Evolutionary conservation across 257 asterid genomes (phyloP).

Genomic region (Fraxinus quadrangulata): DNA sequence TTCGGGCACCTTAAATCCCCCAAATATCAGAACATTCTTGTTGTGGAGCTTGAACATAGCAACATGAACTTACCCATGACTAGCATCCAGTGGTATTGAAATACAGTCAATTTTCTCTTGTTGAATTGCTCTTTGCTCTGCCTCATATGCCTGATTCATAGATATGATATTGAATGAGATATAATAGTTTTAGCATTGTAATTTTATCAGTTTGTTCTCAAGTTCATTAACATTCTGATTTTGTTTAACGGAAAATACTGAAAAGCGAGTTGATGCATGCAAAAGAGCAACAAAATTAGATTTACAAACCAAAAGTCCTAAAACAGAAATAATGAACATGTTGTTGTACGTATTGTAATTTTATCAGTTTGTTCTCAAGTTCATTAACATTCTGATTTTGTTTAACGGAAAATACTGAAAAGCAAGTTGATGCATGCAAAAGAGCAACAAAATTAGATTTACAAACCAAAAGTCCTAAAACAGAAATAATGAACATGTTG

Average conservation of each 20-base stretch:
- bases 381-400: conserved; percentile 6
- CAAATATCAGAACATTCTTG: background rate
- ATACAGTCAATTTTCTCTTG: conserved; percentile 59
- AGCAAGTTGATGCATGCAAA: background rate
- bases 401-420: background rate
- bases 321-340: conserved; percentile 10
- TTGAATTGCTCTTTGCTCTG: conserved; percentile 75
- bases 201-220: conserved; percentile 2
- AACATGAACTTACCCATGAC: conserved; percentile 67
- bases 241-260: background rate
- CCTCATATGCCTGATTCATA: conserved; percentile 77
- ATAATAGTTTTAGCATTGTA: background rate
- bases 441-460: background rate
- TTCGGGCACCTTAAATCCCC: background rate
- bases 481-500: conserved; percentile 7
- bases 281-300: conserved; percentile 2
- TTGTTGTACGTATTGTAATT: background rate
- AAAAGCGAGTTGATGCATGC: background rate
- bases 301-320: background rate
- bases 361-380: background rate
- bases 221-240: conserved; percentile 2
- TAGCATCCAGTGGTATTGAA: conserved; percentile 69
- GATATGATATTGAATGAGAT: conserved; percentile 7
- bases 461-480: background rate
- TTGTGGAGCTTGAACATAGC: background rate